Base-by-base conservation (phyloP, 2,329 filamentous ascomycete species). In the Beauveria varroae region DNA sequence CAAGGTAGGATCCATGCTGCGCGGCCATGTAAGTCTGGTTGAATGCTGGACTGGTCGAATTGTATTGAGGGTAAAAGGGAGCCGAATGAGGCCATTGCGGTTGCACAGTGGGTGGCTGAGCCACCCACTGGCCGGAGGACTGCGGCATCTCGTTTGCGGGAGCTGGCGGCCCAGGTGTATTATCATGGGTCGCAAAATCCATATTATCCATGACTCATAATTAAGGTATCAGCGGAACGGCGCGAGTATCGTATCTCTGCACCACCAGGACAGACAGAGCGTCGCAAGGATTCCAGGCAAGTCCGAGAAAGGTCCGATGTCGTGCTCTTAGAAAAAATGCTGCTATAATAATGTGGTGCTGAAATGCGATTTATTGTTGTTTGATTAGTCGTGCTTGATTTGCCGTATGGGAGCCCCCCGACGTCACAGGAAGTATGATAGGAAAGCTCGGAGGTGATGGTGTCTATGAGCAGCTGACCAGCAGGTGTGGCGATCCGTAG, bases 101-200 rank as follows among this genome's bases (percentile, higher is more conserved):
- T 14, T 12, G 26, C 4, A 43, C 24, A 12, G 26, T 18, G n/a
- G 12, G 46, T 20, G 28, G 26, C 5, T 43, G 49, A 37, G 34
- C 37, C 30, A 40, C 6, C 57, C 57, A 60, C 4, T 18, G 10
- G 8, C 22, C 26, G 18, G 28, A 49, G 18, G 54, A 14, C 30
- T 43, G 54, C 7, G 54, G 43, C 28, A 57, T 40, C 14, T 51
- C 8, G 7, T 61, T 57, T n/a, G 34, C 24, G 14, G 57, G 63
- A 46, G 63, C 50, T 9, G 60, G 43, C 22, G 58, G 47, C 47
- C 61, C 53, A 51, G 61, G 54, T 12, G 68, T 54, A 52, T 63
- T 54, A 55, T 64, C 62, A 50, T 71, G 71, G 68, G 70, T 67
- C 55, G 68, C 56, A 57, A 69, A 72, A 56, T 74, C 69, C 70